These are phyloP conservation scores for Guadua angustifolia DNA, from an alignment of 176 grass and related monocot genomes.

Conservation along the genomic window DNA sequence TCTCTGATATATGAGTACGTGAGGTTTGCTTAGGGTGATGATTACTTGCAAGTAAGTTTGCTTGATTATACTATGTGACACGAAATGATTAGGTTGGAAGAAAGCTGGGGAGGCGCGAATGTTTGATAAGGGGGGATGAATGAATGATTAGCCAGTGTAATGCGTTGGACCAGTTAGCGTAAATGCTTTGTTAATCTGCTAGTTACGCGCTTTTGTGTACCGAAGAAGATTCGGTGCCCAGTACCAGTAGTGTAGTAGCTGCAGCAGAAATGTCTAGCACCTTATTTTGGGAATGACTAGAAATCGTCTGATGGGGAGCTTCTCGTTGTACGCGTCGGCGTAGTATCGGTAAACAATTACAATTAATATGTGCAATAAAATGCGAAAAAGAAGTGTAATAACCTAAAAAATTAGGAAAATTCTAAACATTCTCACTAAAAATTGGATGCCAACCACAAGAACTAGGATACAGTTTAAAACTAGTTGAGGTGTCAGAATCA, in stretches of 20 bases:
- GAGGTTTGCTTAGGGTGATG: neutral
- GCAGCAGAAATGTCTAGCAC: too few species aligned
- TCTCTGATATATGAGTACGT: neutral
- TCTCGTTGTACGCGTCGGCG: too few species aligned
- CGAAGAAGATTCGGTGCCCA: conserved; percentile 44
- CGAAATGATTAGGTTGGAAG: conserved; percentile 44
- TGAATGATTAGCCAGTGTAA: conserved; percentile 38
- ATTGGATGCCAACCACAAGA: too few species aligned
- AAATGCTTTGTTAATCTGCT: neutral
- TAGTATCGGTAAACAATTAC: too few species aligned
- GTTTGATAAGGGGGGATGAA: neutral
- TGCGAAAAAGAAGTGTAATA: too few species aligned
- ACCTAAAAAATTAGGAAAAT: too few species aligned
- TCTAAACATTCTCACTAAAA: too few species aligned
- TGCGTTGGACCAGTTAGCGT: conserved; percentile 23
- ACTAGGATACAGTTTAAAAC: too few species aligned
- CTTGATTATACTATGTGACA: conserved; percentile 17
- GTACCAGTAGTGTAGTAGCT: neutral
- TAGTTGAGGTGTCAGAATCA: too few species aligned
- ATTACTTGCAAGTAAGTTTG: neutral
- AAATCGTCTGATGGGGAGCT: too few species aligned
- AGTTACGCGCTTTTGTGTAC: conserved; percentile 36
- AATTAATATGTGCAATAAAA: too few species aligned
- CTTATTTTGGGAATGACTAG: too few species aligned
- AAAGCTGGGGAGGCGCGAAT: conserved; percentile 7